Evolutionary conservation across 257 asterid species (phyloP).

Genomic region (Verbascum thapsus): DNA sequence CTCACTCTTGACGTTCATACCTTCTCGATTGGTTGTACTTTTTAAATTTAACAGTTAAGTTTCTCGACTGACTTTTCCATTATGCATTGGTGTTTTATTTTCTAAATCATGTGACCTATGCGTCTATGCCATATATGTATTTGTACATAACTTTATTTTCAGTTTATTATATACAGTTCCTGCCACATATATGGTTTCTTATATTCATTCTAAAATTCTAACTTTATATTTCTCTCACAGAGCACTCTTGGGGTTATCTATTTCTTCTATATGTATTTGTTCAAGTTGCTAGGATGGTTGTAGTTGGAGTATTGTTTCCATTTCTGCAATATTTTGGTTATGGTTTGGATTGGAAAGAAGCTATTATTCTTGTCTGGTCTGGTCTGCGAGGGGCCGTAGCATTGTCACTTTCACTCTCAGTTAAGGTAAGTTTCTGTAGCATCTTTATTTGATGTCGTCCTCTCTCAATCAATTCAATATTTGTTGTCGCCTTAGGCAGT

Average conservation of each 20-base stretch:
- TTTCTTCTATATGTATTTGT: slow-evolving; percentile 78
- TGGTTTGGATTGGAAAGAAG: slow-evolving; percentile 94
- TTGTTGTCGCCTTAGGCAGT: slow-evolving; percentile 5
- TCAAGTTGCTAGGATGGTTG: slow-evolving; percentile 69
- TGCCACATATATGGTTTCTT: not conserved
- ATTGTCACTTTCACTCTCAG: slow-evolving; percentile 75
- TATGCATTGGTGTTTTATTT: slow-evolving; percentile 4
- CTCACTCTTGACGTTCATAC: too few relatives aligned
- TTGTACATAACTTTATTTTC: too few relatives aligned
- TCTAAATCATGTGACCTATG: slow-evolving; percentile 4
- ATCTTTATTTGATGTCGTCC: not conserved
- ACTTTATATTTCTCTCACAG: slow-evolving; percentile 45
- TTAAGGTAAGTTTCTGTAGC: slow-evolving; percentile 57
- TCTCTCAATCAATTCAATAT: not conserved
- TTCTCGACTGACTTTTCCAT: slow-evolving; percentile 16
- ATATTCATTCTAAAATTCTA: not conserved
- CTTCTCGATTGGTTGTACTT: not conserved
- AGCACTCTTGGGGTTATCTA: slow-evolving; percentile 86
- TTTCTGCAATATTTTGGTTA: slow-evolving; percentile 82
- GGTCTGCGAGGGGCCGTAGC: slow-evolving; percentile 98
- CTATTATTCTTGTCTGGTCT: slow-evolving; percentile 85
- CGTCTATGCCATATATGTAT: too few relatives aligned
- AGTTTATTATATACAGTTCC: too few relatives aligned
- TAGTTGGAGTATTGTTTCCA: slow-evolving; percentile 78
- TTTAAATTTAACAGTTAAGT: slow-evolving; percentile 7